phyloP scores from a whole-genome alignment of 1,284 basidiomycete genomes.

The Heterobasidion irregulare region DNA sequence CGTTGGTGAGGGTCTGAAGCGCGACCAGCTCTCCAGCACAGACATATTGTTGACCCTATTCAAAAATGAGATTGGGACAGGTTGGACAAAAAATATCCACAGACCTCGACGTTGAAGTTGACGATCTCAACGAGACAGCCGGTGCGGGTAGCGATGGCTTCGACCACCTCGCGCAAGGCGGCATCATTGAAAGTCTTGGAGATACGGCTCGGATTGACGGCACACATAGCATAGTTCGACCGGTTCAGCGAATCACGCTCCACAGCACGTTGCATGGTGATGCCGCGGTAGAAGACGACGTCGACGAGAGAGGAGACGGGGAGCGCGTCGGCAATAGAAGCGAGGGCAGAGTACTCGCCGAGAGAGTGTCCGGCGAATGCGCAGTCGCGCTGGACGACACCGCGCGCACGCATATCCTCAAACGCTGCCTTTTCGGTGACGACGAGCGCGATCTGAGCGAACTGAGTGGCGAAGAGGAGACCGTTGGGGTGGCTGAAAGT shows the following conservation, averaged over 20 bases:
- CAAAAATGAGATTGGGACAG: conserved; percentile 1
- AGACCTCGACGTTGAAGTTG: conserved; percentile 94
- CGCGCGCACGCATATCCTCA: conserved; percentile 95
- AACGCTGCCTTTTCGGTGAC: conserved; percentile 97
- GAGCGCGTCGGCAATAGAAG: conserved; percentile 93
- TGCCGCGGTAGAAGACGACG: conserved; percentile 98
- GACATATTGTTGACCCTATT: conserved; percentile 91
- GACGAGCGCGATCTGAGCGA: conserved; percentile 96
- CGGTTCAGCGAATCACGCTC: conserved; percentile 90
- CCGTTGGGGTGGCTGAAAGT: conserved; percentile 96
- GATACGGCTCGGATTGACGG: conserved; percentile 94
- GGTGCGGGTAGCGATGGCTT: conserved; percentile 74
- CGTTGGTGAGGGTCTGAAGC: conserved; percentile 90
- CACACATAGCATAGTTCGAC: conserved; percentile 98
- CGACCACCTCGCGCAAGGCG: conserved; percentile 91
- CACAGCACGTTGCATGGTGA: conserved; percentile 98
- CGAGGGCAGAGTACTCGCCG: conserved; percentile 96
- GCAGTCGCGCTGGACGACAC: conserved; percentile 87
- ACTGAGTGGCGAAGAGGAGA: conserved; percentile 95
- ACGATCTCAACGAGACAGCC: conserved; percentile 89
- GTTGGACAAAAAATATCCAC: conserved; percentile 14
- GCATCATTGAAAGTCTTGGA: conserved; percentile 91
- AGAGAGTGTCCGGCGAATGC: conserved; percentile 97
- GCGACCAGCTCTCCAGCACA: conserved; percentile 94
- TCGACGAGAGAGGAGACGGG: conserved; percentile 95